Evolutionary conservation across 1,139 yeast species (phyloP), one percentile per base, ranked within the genome.

Genomic region (Pichia sp.): DNA sequence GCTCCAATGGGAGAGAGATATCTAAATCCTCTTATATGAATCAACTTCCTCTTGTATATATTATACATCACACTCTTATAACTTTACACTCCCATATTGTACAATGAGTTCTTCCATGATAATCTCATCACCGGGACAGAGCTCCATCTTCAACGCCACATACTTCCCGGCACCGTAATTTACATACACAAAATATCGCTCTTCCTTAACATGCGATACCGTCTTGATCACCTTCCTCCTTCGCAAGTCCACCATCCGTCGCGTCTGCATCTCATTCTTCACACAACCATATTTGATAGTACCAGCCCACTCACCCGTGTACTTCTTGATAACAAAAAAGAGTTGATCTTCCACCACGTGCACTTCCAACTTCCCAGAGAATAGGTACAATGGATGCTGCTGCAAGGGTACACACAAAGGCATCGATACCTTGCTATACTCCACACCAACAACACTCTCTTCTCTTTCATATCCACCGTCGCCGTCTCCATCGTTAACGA

Each of bases 121-220:
- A n/a, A n/a, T 22, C 25, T 32, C 38, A 31, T 52, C 56, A 22
- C 49, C 54, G n/a, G 46, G 52, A 31, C 48, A 41, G 63, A 57
- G 60, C 66, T 45, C 67, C 69, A 57, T 72, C 5, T 25, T 22
- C 8, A 39, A 10, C 5, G 18, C 29, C 3, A 33, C 27, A 13
- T 35, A 33, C 6, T 12, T 14, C 10, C 29, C 29, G 12, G 30
- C 28, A 55, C 56, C 69, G 17, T 32, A 38, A 15, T 47, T 39
- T 13, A 51, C 35, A 22, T 49, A 41, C 3, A 44, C 33, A 13
- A 49, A 40, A 34, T 45, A 52, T 29, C 47, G 41, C 20, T 48
- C 50, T 1, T 44, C 34, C n/a, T 32, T 13, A 12, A 37, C 16
- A n/a, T 38, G 38, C 22, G 43, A 30, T 12, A 40, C 27, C 3